Conservation (phyloP, 192 early-diverging fungal species). For the Coemansia asiatica region DNA sequence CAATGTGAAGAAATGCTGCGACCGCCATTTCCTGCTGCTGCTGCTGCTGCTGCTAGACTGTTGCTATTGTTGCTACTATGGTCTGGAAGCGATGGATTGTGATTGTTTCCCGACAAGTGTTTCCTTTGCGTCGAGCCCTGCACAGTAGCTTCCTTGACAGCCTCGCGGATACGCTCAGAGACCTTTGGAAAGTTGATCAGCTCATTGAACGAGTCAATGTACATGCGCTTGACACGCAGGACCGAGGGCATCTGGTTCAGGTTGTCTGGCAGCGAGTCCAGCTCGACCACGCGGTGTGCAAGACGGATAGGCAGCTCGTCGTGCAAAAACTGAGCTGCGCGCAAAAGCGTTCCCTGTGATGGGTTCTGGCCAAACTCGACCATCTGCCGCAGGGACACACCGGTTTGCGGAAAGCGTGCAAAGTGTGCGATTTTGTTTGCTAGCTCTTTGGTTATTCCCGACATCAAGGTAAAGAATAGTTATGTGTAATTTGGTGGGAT, state of each 20-base stretch:
- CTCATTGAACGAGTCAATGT: slow-evolving; percentile 84
- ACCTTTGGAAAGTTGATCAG: slow-evolving; percentile 47
- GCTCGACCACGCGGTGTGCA: slow-evolving; percentile 91
- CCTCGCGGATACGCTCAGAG: slow-evolving; percentile 40
- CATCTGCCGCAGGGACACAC: slow-evolving; percentile 92
- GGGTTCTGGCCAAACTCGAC: slow-evolving; percentile 92
- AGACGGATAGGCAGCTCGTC: slow-evolving; percentile 93
- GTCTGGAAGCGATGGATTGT: slow-evolving; percentile 26
- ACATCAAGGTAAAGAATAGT: slow-evolving; percentile 14
- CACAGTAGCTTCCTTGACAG: slow-evolving; percentile 35
- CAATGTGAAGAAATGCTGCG: slow-evolving; percentile 36
- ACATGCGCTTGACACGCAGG: slow-evolving; percentile 90
- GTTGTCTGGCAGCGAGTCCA: slow-evolving; percentile 84
- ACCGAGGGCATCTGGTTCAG: slow-evolving; percentile 90
- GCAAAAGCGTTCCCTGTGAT: slow-evolving; percentile 70
- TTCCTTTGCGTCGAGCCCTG: slow-evolving; percentile 16
- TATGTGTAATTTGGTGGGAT: too few species aligned
- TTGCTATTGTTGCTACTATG: slow-evolving; percentile 1
- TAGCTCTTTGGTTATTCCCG: slow-evolving; percentile 58
- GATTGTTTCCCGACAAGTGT: slow-evolving; percentile 37
- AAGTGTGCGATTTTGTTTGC: slow-evolving; percentile 75
- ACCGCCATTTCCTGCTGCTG: neutral
- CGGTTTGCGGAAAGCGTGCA: slow-evolving; percentile 85
- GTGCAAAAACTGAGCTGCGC: slow-evolving; percentile 76
- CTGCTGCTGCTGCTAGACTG: too few species aligned